These are phyloP conservation scores for Nicotiana noctiflora DNA, from an alignment of 257 asterid species.

Conservation along the genomic window DNA sequence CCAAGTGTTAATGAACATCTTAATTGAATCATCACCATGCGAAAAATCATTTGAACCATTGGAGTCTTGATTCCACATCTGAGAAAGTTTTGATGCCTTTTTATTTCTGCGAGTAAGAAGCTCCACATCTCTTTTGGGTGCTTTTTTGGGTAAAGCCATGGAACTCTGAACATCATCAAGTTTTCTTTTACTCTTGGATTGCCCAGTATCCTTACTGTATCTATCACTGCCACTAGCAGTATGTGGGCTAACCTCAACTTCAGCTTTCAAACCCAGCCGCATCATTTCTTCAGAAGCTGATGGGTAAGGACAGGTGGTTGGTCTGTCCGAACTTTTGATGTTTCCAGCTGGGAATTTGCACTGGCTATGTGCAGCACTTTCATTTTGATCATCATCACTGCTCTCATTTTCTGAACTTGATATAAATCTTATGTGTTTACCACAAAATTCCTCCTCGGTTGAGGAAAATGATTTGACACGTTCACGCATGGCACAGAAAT, in stretches of 20 bases:
- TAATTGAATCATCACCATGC: conserved; percentile 42
- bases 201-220: conserved; percentile 24
- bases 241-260: conserved; percentile 19
- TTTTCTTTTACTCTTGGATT: conserved; percentile 48
- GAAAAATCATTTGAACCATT: conserved; percentile 18
- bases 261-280: conserved; percentile 65
- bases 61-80: conserved; percentile 9
- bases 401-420: conserved; percentile 69
- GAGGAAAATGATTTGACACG: conserved; percentile 54
- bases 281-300: conserved; percentile 81
- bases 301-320: conserved; percentile 88
- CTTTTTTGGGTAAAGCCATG: conserved; percentile 34
- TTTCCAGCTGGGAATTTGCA: conserved; percentile 26
- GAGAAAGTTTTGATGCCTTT: conserved; percentile 10
- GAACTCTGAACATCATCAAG: conserved; percentile 24
- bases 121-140: conserved; percentile 30
- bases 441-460: conserved; percentile 35
- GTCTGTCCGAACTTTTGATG: conserved; percentile 39
- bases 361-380: conserved; percentile 27
- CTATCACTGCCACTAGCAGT: conserved; percentile 24
- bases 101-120: conserved; percentile 6
- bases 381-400: conserved; percentile 30
- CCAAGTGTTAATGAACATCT: conserved; percentile 66
- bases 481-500: conserved; percentile 49
- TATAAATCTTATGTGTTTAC: conserved; percentile 56